Evolutionary conservation across 129 eudicot genomes (phyloP), one percentile per base, ranked within the genome.

Genomic region (Heracleum sosnowskyi): DNA sequence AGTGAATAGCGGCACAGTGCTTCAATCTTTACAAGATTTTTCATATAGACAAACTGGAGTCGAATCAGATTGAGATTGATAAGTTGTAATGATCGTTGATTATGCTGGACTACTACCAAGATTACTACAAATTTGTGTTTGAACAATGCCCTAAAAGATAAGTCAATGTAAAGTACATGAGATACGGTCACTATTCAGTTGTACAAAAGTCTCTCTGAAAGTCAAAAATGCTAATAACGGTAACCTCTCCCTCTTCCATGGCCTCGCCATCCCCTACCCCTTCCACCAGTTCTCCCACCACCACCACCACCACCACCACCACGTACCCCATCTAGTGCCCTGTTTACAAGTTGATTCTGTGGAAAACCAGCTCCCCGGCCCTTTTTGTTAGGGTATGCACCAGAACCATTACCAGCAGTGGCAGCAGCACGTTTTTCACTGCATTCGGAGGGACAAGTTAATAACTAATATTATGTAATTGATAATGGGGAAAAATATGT

Each of bases 231-330:
- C 76, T 37, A 76, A 79, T 82, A 83, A 77, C 72, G 79, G 70
- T 70, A 76, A 36, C 85, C 80, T 77, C 87, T 81, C 33, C 89
- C 91, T 81, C 91, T 80, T 55, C 89, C 91, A 63, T 85, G 80
- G 20, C 91, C 87, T 28, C 87, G 83, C 87, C 90, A 80, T 41
- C 91, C 82, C 76, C 88, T 74, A 24, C 91, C 86, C 12, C 90
- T 82, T 77, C 93, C 76, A 5, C 89, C 83, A 46, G 57, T 49
- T 84, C 92, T 81, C 17, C 84, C 85, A 36, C 87, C 83, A 68
- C 86, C 83, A 68, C 83, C 85, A 35, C 87, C 82, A n/a, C n/a
- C n/a, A n/a, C n/a, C n/a, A 68, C 86, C 83, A 68, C 82, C 80
- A 40, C 74, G 11, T 60, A 90, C 46, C 41, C 91, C 91, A 70